phyloP scores from a whole-genome alignment of 768 basidiomycete genomes.

The Leccinum pellstonianum region DNA sequence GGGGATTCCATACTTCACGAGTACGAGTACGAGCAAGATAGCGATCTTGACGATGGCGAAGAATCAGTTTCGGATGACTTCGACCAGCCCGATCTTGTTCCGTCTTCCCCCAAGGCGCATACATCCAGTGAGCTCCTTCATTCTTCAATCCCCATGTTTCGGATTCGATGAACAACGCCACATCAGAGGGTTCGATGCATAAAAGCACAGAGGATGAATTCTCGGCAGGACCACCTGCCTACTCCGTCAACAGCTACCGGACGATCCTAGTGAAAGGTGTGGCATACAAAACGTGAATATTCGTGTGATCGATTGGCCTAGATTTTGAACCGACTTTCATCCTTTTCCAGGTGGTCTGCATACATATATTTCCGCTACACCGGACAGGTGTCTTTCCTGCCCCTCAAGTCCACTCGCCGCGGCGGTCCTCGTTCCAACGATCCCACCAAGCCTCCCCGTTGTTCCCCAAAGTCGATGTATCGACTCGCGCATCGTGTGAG shows the following conservation, averaged over 20 bases:
- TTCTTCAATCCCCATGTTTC: neutral
- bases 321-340: neutral
- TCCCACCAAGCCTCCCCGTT: conserved; percentile 8
- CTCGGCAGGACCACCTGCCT: conserved; percentile 15
- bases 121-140: conserved; percentile 8
- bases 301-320: neutral
- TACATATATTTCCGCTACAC: conserved; percentile 34
- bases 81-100: neutral
- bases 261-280: conserved; percentile 31
- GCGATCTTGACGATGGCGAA: conserved; percentile 31
- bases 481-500: conserved; percentile 31
- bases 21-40: conserved; percentile 30
- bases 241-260: conserved; percentile 21
- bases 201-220: neutral
- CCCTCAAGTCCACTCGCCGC: conserved; percentile 22
- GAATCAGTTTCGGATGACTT: neutral
- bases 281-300: conserved; percentile 28
- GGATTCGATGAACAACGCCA: neutral
- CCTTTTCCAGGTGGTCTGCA: conserved; percentile 23
- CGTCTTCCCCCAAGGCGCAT: conserved; percentile 5
- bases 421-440: neutral
- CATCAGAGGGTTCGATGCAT: neutral
- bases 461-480: conserved; percentile 41
- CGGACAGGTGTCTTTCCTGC: conserved; percentile 26
- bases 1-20: conserved; percentile 24